Evolutionary conservation across 805 yeast species (phyloP), one percentile per base, ranked within the genome.

Genomic region (Ascoidea asiatica): DNA sequence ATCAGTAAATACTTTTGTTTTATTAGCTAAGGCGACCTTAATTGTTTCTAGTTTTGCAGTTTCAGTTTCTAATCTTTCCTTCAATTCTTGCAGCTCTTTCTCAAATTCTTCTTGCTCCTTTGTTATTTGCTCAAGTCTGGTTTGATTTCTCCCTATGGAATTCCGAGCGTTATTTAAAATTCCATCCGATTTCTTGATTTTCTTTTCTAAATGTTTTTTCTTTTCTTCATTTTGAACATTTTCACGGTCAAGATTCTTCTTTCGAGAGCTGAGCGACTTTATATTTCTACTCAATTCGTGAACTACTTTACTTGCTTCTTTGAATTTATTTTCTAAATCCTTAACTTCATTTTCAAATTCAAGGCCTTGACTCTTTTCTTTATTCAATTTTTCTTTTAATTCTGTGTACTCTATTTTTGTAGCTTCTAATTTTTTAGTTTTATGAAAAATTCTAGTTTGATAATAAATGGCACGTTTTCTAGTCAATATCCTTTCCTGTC

Each of bases 1-100:
- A 6, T 69, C 71, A 1, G 89, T 75, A 45, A 81, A 70, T 2
- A 64, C 77, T 8, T 77, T 70, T 0, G 97, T 90, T 56, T 86
- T 85, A 41, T 76, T 80, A 6, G 86, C 77, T 40, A 92, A 68
- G 22, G 75, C 76, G 5, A 67, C 52, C 53, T 88, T 76, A 11
- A 89, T 77, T 21, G 70, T 70, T 44, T 78, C 82, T 19, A 90
- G 62, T n/a, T 63, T 64, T 0, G 55, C 56, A 45, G 73, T 77
- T 55, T 87, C 95, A 0, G 48, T 48, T 6, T 66, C 65, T 20
- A 83, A 61, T 2, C 73, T 62, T 5, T 47, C 48, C 21, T 68
- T 65, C 19, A 85, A 64, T 19, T 59, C 62, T 1, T 58, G 61
- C 11, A 77, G 52, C 44, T 81, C 79, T 1, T 51, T 48, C 22